phyloP scores from a whole-genome alignment of 805 yeast species.

The Priceomyces medius region DNA sequence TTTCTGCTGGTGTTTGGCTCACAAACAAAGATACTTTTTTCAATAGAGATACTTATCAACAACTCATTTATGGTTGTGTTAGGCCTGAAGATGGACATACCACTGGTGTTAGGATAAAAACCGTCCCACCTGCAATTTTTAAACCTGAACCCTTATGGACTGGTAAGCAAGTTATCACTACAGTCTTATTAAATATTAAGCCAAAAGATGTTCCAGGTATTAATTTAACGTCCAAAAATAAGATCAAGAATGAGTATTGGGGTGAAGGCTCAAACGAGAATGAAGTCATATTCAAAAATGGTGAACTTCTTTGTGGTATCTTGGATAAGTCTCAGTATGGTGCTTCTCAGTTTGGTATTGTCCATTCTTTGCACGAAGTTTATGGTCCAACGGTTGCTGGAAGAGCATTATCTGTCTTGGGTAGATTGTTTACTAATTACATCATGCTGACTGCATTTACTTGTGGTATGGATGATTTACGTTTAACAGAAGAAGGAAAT shows the following conservation, averaged over 20 bases:
- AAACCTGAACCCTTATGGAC: slow-evolving; percentile 95
- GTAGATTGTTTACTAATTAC: slow-evolving; percentile 91
- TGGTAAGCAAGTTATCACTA: slow-evolving; percentile 93
- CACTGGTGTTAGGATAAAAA: slow-evolving; percentile 58
- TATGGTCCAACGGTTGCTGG: slow-evolving; percentile 93
- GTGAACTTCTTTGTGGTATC: slow-evolving; percentile 88
- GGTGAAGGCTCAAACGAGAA: slow-evolving; percentile 81
- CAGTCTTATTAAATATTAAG: slow-evolving; percentile 84
- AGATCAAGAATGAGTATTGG: slow-evolving; percentile 95
- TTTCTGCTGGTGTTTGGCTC: slow-evolving; percentile 98
- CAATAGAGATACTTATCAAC: slow-evolving; percentile 89
- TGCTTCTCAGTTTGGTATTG: slow-evolving; percentile 94
- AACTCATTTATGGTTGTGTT: slow-evolving; percentile 86
- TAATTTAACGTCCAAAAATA: slow-evolving; percentile 78
- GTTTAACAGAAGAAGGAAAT: slow-evolving; percentile 90
- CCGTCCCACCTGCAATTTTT: slow-evolving; percentile 84
- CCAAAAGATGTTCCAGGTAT: slow-evolving; percentile 90
- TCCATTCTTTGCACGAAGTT: slow-evolving; percentile 93
- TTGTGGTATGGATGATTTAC: slow-evolving; percentile 99
- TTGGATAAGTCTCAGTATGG: slow-evolving; percentile 98
- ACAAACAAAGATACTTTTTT: slow-evolving; percentile 91
- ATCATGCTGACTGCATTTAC: slow-evolving; percentile 91
- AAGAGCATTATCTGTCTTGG: slow-evolving; percentile 84
- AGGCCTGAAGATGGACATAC: slow-evolving; percentile 98
- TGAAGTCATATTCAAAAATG: slow-evolving; percentile 79